A percentile compares a stretch with the other conserved stretches of the same genome.
Evolutionary conservation across 306 rosid species (phyloP).

Genomic region (Malus orientalis): DNA sequence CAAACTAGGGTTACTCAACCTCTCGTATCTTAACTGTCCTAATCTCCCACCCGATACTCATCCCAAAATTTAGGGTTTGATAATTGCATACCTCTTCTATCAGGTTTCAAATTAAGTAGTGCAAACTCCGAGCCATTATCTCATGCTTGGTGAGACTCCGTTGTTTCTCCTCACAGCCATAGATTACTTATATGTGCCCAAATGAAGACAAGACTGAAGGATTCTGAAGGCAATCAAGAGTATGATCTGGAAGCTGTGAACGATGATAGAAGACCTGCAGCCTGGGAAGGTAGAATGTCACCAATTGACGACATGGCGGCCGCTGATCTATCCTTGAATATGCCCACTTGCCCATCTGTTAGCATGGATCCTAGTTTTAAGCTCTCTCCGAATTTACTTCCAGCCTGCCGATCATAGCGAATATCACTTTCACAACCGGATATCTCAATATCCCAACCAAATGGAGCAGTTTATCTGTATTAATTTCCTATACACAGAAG

Average conservation of each 20-base stretch:
- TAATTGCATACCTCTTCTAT: not conserved
- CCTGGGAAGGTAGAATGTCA: conserved; percentile 90
- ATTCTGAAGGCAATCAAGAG: conserved; percentile 35
- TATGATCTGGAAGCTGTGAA: conserved; percentile 92
- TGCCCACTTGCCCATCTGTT: conserved; percentile 93
- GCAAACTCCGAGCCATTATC: not conserved
- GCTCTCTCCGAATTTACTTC: conserved; percentile 96
- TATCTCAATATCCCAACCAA: conserved; percentile 5
- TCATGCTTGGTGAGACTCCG: not conserved
- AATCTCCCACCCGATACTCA: not conserved
- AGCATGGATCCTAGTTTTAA: conserved; percentile 87
- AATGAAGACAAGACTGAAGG: not conserved
- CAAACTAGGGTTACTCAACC: not conserved
- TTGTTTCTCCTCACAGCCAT: not conserved
- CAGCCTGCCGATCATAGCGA: conserved; percentile 46
- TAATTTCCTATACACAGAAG: not conserved
- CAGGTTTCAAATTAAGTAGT: not conserved
- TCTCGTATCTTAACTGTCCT: not conserved
- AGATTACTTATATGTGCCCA: not conserved
- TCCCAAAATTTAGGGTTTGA: not conserved
- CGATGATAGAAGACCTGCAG: conserved; percentile 97
- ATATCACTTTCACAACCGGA: conserved; percentile 12
- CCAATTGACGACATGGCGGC: conserved; percentile 94
- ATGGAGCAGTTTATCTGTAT: not conserved
- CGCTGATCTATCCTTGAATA: conserved; percentile 89